Percentiles rank a stretch among this genome's conserved stretches.
Conservation (phyloP, 2,329 filamentous ascomycete species). For the Biscogniauxia sp. region DNA sequence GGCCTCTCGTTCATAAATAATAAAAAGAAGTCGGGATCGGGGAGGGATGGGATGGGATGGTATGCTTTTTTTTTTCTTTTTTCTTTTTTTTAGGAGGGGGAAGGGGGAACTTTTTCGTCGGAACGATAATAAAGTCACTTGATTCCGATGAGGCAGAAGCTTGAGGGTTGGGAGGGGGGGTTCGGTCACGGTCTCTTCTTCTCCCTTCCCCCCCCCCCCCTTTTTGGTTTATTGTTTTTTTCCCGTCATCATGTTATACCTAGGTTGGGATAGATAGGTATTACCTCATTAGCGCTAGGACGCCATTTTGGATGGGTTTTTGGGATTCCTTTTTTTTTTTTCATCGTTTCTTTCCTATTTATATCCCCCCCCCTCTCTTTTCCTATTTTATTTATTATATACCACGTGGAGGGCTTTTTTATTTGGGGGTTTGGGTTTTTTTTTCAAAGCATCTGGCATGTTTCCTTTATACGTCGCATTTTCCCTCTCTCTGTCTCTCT, state of each 20-base stretch:
- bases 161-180: too few species aligned
- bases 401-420: background rate
- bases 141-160: too few species aligned
- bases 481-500: background rate
- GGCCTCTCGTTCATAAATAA: background rate
- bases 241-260: background rate
- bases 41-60: too few species aligned
- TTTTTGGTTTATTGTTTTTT: too few species aligned
- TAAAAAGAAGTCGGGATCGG: background rate
- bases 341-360: background rate
- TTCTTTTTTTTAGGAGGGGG: too few species aligned
- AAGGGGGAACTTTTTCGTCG: too few species aligned
- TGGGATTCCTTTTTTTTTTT: background rate
- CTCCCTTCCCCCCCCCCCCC: too few species aligned
- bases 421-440: conserved; percentile 8
- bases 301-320: background rate
- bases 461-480: conserved; percentile 4
- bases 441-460: conserved; percentile 4
- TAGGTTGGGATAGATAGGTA: background rate
- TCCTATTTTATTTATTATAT: conserved; percentile 6
- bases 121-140: too few species aligned
- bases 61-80: too few species aligned
- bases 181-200: too few species aligned
- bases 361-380: background rate
- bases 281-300: conserved; percentile 3